Conservation (phyloP, 169 alveolate species). For the Prorocentrum cordatum region DNA sequence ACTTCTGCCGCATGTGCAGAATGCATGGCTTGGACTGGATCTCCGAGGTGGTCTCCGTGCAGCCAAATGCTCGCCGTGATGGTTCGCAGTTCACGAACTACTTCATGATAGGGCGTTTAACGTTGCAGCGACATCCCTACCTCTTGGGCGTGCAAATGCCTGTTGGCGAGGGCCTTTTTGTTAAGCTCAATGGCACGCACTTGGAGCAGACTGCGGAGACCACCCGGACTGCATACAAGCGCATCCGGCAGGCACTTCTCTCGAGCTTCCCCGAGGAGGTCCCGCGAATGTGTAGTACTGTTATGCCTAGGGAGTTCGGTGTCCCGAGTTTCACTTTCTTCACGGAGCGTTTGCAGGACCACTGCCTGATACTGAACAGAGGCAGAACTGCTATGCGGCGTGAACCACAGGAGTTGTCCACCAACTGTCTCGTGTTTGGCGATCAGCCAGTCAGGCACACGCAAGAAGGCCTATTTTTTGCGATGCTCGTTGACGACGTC, state of each 20-base stretch:
- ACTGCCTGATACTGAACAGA: slow-evolving; percentile 11
- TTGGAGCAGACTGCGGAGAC: slow-evolving; percentile 8
- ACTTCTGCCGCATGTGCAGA: slow-evolving; percentile 58
- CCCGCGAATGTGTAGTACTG: no score
- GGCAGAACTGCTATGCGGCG: slow-evolving; percentile 23
- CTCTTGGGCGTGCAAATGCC: slow-evolving; percentile 32
- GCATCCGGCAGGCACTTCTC: slow-evolving; percentile 1
- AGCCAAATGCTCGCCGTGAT: slow-evolving; percentile 21
- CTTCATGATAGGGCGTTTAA: slow-evolving; percentile 9
- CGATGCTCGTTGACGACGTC: slow-evolving; percentile 19
- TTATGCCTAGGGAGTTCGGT: no score
- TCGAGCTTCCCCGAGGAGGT: no score
- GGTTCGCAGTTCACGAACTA: slow-evolving; percentile 40
- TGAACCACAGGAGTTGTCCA: slow-evolving; percentile 5
- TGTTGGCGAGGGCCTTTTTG: slow-evolving; percentile 42
- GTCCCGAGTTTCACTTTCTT: slow-evolving; percentile 27
- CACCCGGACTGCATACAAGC: neutral
- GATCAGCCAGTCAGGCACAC: neutral
- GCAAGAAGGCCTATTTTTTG: neutral
- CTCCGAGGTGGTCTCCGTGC: slow-evolving; percentile 38
- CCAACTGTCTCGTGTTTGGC: slow-evolving; percentile 11
- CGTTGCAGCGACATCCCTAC: neutral
- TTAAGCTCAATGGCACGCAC: neutral
- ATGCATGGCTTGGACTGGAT: neutral
- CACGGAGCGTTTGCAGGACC: slow-evolving; percentile 27